phyloP scores from a whole-genome alignment of 2,329 filamentous ascomycete genomes.

The Alternaria triticina region DNA sequence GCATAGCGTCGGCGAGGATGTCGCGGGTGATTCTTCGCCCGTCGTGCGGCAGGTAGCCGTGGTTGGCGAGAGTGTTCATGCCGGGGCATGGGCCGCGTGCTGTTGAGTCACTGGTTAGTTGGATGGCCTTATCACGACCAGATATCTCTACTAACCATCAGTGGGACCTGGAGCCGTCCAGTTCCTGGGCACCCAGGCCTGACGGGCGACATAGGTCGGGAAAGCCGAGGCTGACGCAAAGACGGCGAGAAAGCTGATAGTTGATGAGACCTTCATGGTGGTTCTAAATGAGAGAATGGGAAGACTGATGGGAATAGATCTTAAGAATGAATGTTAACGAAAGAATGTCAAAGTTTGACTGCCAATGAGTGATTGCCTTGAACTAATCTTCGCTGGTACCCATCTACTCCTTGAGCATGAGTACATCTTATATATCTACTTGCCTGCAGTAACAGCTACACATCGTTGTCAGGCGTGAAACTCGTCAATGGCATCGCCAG shows the following conservation, averaged over 20 bases:
- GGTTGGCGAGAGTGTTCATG: neutral
- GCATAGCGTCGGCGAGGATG: constrained; percentile 9
- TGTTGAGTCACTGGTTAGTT: neutral
- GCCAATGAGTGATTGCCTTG: neutral
- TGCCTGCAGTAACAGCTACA: neutral
- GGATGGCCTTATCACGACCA: neutral
- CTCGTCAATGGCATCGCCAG: neutral
- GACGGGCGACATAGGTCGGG: constrained; percentile 5
- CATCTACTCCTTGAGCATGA: neutral
- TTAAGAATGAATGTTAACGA: neutral
- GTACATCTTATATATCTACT: neutral
- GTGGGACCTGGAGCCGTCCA: constrained; percentile 9
- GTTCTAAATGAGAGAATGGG: neutral
- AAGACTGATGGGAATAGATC: neutral
- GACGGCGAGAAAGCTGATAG: neutral
- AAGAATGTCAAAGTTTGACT: neutral
- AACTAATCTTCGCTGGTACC: neutral
- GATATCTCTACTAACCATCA: constrained; percentile 1
- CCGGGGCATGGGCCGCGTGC: constrained; percentile 3
- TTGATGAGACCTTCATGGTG: neutral
- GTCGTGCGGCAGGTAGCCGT: neutral
- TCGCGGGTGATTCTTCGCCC: constrained; percentile 7
- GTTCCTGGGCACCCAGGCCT: constrained; percentile 4
- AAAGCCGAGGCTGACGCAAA: constrained; percentile 4
- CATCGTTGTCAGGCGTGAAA: neutral